A percentile compares a stretch with the other conserved stretches of the same genome.
Conservation (phyloP, 495 filamentous ascomycete genomes). For the Penicillium coffeae region DNA sequence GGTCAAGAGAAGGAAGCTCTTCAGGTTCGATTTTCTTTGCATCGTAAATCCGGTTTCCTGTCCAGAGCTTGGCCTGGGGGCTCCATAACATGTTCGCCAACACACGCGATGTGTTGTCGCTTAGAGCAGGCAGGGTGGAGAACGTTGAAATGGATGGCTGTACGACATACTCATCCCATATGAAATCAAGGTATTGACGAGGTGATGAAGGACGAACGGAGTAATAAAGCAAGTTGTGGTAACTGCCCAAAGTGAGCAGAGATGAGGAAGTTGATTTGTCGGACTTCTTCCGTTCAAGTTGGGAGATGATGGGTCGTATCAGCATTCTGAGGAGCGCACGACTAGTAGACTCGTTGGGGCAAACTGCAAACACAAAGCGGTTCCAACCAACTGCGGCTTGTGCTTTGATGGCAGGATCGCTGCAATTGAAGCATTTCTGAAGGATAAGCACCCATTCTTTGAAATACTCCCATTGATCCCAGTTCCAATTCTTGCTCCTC, state of each 20-base stretch:
- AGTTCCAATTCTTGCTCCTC: conserved; percentile 52
- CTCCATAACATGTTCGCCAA: conserved; percentile 67
- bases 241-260: conserved; percentile 60
- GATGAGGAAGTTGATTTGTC: conserved; percentile 54
- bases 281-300: conserved; percentile 60
- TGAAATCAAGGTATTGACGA: conserved; percentile 59
- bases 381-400: conserved; percentile 83
- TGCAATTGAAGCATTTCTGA: conserved; percentile 79
- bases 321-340: conserved; percentile 61
- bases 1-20: conserved; percentile 74
- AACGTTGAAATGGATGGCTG: conserved; percentile 39
- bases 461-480: conserved; percentile 71
- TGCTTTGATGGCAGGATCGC: conserved; percentile 63
- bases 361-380: conserved; percentile 68
- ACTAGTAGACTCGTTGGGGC: conserved; percentile 57
- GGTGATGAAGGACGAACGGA: conserved; percentile 66
- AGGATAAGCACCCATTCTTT: conserved; percentile 71
- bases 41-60: conserved; percentile 62
- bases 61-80: conserved; percentile 64
- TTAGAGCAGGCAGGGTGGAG: conserved; percentile 27
- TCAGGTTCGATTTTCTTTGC: conserved; percentile 53
- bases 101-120: conserved; percentile 57
- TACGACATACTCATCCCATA: conserved; percentile 75
- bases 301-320: conserved; percentile 61
- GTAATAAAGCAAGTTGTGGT: conserved; percentile 83